Evolutionary conservation across 192 early-diverging fungal species (phyloP), one percentile per base, ranked within the genome.

Genomic region (Spizellomyces sp.): DNA sequence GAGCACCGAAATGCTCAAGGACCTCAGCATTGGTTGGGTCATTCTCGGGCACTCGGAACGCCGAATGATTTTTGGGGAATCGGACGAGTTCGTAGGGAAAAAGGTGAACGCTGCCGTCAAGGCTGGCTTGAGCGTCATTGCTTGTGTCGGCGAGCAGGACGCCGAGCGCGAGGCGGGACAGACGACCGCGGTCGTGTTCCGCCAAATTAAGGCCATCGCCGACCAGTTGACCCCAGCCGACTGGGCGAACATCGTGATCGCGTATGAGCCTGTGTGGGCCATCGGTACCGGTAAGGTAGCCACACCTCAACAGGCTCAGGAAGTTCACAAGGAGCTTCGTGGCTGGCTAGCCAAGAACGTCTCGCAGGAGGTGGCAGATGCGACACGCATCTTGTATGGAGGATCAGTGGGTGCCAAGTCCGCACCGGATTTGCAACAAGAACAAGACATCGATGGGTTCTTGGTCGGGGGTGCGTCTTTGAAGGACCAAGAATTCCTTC

Each of bases 201-300:
- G 91, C 62, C 98, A 99, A 85, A 85, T 98, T 58, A 84, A 87
- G 77, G 94, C 93, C 50, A 91, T 97, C 64, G 86, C 89, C 71
- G 83, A 86, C 62, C 81, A 84, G 50, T 73, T 97, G 73, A 48
- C 50, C 14, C 74, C 74, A 46, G 79, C 73, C 19, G 93, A 98
- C 84, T 99, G 97, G 98, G 81, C 80, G 58, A 87, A 94, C 77
- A 87, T 99, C 70, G 96, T 98, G 12, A 86, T 99, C 83, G 98
- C 98, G 71, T 99, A 99, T 81, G 98, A 99, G 86, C 98, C 98
- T 62, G 98, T 99, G 64, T 99, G 98, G 98, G 98, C 98, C 45
- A 98, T 99, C 74, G 96, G 98, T 60, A 99, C 98, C 17, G 98
- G 98, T 70, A 95, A 95, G 89, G 96, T 99, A 9, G 96, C 98